Conservation (phyloP, 371 early-diverging fungal species). For the Batkoa obscura region DNA sequence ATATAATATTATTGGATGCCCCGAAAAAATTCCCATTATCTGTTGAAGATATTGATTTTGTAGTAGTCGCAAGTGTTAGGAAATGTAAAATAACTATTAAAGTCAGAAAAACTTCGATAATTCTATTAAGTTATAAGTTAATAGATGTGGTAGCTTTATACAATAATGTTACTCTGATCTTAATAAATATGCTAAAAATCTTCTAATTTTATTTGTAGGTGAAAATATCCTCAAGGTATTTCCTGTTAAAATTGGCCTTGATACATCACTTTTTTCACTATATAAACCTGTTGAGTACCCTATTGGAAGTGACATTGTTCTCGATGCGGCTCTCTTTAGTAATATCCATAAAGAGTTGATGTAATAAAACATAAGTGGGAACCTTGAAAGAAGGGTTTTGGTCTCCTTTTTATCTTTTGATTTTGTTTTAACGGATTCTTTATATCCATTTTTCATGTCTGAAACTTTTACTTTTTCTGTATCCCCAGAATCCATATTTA, state of each 20-base stretch:
- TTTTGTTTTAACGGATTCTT: no score
- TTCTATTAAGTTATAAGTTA: neutral
- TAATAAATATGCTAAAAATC: neutral
- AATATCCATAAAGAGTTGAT: no score
- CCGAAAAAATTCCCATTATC: neutral
- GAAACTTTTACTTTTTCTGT: no score
- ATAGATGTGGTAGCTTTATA: neutral
- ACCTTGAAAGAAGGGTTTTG: no score
- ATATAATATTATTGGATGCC: neutral
- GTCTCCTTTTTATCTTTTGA: no score
- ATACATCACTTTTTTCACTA: no score
- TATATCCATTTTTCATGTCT: no score
- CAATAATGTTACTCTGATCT: neutral
- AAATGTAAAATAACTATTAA: neutral
- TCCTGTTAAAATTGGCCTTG: neutral
- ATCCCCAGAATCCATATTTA: no score
- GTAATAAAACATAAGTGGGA: no score
- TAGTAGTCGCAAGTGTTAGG: neutral
- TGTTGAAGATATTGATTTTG: neutral
- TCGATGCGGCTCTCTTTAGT: no score
- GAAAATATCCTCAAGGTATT: conserved; percentile 1
- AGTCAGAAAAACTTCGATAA: neutral
- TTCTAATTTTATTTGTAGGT: neutral
- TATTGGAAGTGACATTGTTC: no score
- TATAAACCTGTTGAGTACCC: no score